Conservation (phyloP, 2,329 filamentous ascomycete genomes). For the Colletotrichum phormii region DNA sequence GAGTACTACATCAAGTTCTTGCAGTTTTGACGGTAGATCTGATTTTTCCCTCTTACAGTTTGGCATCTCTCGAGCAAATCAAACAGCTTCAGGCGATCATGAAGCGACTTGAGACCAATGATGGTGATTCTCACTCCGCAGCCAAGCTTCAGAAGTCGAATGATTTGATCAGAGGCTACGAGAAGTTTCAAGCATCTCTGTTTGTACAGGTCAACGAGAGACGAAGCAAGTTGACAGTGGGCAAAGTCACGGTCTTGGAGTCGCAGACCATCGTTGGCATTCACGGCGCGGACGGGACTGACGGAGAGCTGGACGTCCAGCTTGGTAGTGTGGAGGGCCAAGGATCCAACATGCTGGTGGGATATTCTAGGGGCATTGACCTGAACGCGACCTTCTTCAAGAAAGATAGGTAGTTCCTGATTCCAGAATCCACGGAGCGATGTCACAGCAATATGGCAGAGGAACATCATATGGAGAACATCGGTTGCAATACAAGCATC, state of each 20-base stretch:
- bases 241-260: neutral
- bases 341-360: neutral
- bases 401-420: neutral
- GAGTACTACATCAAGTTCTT: no score
- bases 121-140: neutral
- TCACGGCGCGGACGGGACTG: neutral
- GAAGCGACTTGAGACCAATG: neutral
- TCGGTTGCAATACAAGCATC: neutral
- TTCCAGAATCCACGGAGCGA: neutral
- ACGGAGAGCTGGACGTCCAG: neutral
- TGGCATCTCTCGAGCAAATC: neutral
- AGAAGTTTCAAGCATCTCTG: neutral
- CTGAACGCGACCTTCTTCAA: neutral
- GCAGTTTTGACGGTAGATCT: no score
- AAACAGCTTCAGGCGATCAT: neutral
- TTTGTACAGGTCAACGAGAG: neutral
- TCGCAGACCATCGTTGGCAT: neutral
- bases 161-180: neutral
- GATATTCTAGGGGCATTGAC: neutral
- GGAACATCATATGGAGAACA: neutral
- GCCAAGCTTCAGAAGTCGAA: neutral
- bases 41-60: neutral
- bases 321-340: neutral
- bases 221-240: neutral
- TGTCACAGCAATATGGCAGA: neutral